Conservation (phyloP, 2,329 filamentous ascomycete species). For the Onygena corvina region DNA sequence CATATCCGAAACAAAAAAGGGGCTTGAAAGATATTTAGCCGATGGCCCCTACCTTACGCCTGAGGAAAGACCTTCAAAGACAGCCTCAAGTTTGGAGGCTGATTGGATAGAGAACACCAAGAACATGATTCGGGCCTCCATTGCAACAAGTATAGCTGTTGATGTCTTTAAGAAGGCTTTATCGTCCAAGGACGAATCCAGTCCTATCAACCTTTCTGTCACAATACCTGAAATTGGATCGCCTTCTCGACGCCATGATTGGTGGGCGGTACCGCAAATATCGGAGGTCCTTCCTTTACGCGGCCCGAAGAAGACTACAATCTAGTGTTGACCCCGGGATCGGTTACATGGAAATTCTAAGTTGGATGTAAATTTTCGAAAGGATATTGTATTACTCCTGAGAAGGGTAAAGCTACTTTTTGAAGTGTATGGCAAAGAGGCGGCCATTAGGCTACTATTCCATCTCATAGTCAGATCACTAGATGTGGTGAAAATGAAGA, state of each 20-base stretch:
- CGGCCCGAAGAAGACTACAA: not conserved
- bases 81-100: conserved; percentile 41
- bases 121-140: conserved; percentile 55
- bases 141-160: conserved; percentile 55
- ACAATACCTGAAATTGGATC: conserved; percentile 29
- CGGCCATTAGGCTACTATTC: not conserved
- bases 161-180: conserved; percentile 48
- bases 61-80: conserved; percentile 12
- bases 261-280: conserved; percentile 35
- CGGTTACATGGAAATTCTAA: not conserved
- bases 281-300: conserved; percentile 13
- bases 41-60: conserved; percentile 26
- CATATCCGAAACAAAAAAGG: conserved; percentile 32
- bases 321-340: not conserved
- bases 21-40: conserved; percentile 33
- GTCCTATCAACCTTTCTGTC: conserved; percentile 24
- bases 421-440: not conserved
- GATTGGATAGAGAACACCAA: conserved; percentile 51
- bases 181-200: conserved; percentile 19
- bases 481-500: not conserved
- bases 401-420: not conserved
- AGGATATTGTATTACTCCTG: not conserved
- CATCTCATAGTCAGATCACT: not conserved
- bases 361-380: not conserved
- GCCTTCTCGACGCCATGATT: conserved; percentile 35